Evolutionary conservation across 176 grass and related monocot genomes (phyloP), one percentile per base, ranked within the genome.

Genomic region (Ensete glaucum): DNA sequence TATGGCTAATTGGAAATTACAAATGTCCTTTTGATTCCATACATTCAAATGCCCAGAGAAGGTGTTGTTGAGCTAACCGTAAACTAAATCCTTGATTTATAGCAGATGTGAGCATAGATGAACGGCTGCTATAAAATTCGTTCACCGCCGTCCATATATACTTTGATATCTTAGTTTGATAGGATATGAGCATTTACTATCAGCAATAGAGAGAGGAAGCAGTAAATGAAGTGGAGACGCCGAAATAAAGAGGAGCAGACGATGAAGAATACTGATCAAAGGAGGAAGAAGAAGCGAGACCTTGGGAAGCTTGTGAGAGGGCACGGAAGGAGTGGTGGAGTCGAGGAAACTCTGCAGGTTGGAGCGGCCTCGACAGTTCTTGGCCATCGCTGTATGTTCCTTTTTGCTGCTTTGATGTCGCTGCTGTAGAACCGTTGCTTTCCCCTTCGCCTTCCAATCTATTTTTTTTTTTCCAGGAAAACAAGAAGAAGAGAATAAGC

Each of bases 331-430:
- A 27, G 72, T 74, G 4, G 52, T 56, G 54, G 52, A 56, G 5
- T 54, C 14, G 53, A 74, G 72, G 17, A 74, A 74, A 56, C 53
- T 56, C 23, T 56, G 52, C 23, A 74, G 52, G 25, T 74, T 74
- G 51, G 72, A 74, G 13, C 25, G 53, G 52, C 54, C 53, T 56
- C 72, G 21, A 11, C 16, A 51, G 8, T 1, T 52, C 0, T 22
- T 71, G 8, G 11, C 50, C 68, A 50, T 71, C 68, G 1, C n/a
- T 71, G n/a, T 51, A 1, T 65, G 2, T 13, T 11, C 23, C 23
- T 26, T 26, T 12, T 9, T 21, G 13, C 22, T 2, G 9, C 23
- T 26, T 26, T 11, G 24, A 26, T 65, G 26, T 65, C 11, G 12
- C 62, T 23, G 3, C 23, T 65, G n/a, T 9, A 9, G 1, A 9